These are phyloP conservation scores for Hansenula sp. DNA, from an alignment of 1,139 yeast genomes.

Conservation along the genomic window DNA sequence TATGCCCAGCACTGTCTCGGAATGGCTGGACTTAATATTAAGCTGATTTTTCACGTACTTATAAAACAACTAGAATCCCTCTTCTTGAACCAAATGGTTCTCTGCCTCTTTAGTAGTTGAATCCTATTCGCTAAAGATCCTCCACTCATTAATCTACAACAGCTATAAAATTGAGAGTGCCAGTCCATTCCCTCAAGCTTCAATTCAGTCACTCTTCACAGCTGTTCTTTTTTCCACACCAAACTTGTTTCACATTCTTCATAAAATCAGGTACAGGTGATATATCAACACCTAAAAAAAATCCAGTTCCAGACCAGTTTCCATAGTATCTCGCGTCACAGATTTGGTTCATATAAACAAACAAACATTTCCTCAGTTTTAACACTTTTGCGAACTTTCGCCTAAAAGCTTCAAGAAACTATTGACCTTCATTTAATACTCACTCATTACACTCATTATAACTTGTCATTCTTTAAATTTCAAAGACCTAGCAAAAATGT, in stretches of 20 bases:
- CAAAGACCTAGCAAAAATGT: constrained; percentile 27
- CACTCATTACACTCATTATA: background rate
- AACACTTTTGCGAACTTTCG: too few species aligned
- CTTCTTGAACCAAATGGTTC: too few species aligned
- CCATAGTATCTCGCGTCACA: background rate
- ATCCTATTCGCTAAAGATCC: too few species aligned
- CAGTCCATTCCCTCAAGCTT: too few species aligned
- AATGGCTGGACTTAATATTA: background rate
- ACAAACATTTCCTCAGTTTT: background rate
- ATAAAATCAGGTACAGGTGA: background rate
- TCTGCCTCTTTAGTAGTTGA: too few species aligned
- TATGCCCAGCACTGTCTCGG: background rate
- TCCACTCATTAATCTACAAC: background rate
- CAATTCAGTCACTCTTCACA: too few species aligned
- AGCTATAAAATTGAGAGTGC: background rate
- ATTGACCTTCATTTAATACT: background rate
- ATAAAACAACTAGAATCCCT: too few species aligned
- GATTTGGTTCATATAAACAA: background rate
- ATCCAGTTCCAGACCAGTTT: background rate
- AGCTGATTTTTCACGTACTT: too few species aligned
- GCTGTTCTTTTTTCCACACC: too few species aligned
- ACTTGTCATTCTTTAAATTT: background rate
- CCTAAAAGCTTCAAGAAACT: background rate
- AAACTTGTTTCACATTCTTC: background rate
- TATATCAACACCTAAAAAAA: too few species aligned